Conservation (phyloP, 1,284 basidiomycete species). For the Tetrapyrgos nigripes region DNA sequence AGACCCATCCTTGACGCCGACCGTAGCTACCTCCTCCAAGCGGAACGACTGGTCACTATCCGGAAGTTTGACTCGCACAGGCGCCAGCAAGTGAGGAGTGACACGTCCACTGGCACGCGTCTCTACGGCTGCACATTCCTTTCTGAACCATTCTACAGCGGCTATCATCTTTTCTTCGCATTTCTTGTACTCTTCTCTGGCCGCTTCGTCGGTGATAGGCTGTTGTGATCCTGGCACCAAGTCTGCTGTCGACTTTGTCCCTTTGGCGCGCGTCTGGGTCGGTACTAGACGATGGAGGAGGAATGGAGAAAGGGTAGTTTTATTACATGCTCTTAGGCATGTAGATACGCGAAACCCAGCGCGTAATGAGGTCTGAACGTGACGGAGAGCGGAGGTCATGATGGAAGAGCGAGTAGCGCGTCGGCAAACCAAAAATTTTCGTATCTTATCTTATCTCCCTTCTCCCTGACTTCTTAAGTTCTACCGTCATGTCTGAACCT, state of each 20-base stretch:
- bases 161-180: slow-evolving; percentile 67
- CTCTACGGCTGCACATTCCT: slow-evolving; percentile 71
- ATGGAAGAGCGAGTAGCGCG: neutral
- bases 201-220: slow-evolving; percentile 54
- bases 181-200: slow-evolving; percentile 61
- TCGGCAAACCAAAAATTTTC: neutral
- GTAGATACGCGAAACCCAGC: neutral
- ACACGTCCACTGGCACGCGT: slow-evolving; percentile 77
- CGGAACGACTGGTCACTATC: slow-evolving; percentile 42
- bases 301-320: neutral
- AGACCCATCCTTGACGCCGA: slow-evolving; percentile 79
- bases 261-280: slow-evolving; percentile 27
- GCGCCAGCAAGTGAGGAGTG: slow-evolving; percentile 71
- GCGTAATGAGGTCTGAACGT: neutral
- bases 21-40: slow-evolving; percentile 75
- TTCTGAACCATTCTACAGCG: slow-evolving; percentile 71
- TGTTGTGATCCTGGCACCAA: slow-evolving; percentile 65
- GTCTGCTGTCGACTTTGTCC: slow-evolving; percentile 51
- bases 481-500: neutral
- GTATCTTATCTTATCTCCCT: neutral
- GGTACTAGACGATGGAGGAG: neutral
- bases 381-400: neutral
- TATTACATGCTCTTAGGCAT: neutral
- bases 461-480: neutral
- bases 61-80: slow-evolving; percentile 65